Evolutionary conservation across 139 green algal genomes (phyloP), one percentile per base, ranked within the genome.

Genomic region (Tetraselmis chui): DNA sequence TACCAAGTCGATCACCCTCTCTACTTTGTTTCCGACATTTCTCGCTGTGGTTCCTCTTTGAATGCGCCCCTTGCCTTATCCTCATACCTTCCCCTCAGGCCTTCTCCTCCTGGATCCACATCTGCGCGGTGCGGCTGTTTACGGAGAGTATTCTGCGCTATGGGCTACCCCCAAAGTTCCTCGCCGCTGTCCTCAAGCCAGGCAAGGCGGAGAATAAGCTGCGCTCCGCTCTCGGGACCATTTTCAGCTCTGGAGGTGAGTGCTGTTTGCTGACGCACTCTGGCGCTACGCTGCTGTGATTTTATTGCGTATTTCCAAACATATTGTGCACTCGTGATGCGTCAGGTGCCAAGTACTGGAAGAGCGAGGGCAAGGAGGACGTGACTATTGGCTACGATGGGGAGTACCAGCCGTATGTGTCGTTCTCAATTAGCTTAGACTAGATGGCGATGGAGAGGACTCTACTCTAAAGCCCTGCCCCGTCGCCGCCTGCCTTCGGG

Each of bases 111-210:
- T 99, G 93, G 92, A 93, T 99, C 82, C 97, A 99, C 87, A 84
- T 98, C 25, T 91, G 84, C 26, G 93, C 93, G 0, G 90, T 99
- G 30, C 90, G 96, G 23, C 83, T 99, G 28, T 99, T 99, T 88
- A 93, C 97, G 59, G 97, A 99, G 88, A 95, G 89, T 88, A 98
- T 99, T 59, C 86, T 99, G 84, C 91, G 97, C 1, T 99, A 99
- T 85, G 97, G 97, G 24, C 90, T 99, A 80, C 97, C 97, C 22
- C 96, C 96, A 1, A 77, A 58, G 23, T 95, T 91, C 45, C 45
- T 67, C 18, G 45, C 45, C 5, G 45, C 45, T 5, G 45, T 67
- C 11, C 5, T 67, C 11, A 67, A 67, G 45, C 45, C 45, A 5
- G 45, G 45, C 45, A 67, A 67, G 18, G 45, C 45, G 18, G 45